Evolutionary conservation across 2,329 filamentous ascomycete genomes (phyloP), one percentile per base, ranked within the genome.

Genomic region (Colletotrichum sp.): DNA sequence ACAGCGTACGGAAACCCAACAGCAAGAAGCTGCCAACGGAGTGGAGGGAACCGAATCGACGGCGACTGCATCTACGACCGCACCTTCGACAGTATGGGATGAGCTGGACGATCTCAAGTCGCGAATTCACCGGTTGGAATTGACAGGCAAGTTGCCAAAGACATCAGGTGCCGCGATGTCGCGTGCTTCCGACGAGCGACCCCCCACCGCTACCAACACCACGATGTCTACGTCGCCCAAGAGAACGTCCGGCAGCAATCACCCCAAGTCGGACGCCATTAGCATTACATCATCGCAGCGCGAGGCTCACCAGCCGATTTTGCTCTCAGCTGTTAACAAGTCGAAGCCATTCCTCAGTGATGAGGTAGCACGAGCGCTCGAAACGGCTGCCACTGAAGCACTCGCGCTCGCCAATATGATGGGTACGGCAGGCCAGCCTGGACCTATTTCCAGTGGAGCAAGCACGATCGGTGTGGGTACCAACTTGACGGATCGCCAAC

Each of bases 71-170:
- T 98, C 97, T 0, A 97, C 95, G 1, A 96, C 94, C 2, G 95
- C 95, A 2, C 95, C 96, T 15, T 97, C 96, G 3, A 98, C 96
- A 0, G 95, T 99, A 4, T 99, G 97, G 97, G 97, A 98, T 82
- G 97, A 99, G 84, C 87, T 99, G 32, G 97, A 98, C 80, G 97
- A 98, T 78, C 87, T 99, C 62, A 98, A 98, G 83, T 97, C 95
- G 55, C 92, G 97, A 34, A 98, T 99, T 79, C 93, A 95, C 79
- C 94, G 95, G 76, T 90, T 99, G 12, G 97, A 98, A 83, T 85
- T 97, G 79, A 97, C 95, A 4, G 96, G 96, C 74, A 98, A 97
- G 84, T 87, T 97, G 39, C 96, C 96, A 1, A 87, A 95, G 1
- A 96, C 94, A 3, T 96, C 96, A 4, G 94, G 93, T 43, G 95